Percentiles rank a stretch among this genome's conserved stretches.
Evolutionary conservation across 2,329 filamentous ascomycete species (phyloP).

Genomic region (Fusarium chaquense): DNA sequence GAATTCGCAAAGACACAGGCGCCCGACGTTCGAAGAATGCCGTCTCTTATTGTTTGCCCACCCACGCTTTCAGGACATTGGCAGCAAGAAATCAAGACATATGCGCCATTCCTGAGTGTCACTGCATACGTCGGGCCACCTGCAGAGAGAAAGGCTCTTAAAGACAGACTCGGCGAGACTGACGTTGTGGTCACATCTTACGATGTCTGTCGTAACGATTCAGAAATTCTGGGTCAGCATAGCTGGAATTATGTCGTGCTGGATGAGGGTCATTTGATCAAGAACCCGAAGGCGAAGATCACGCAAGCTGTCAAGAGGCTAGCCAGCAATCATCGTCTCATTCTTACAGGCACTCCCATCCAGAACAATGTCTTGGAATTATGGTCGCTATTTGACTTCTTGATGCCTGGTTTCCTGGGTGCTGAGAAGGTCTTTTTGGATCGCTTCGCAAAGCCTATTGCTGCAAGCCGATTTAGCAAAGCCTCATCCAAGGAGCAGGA

Average conservation of each 20-base stretch:
- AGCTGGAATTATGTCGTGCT: conserved; percentile 98
- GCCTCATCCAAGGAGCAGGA: conserved; percentile 99
- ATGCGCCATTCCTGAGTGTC: conserved; percentile 91
- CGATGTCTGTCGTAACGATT: conserved; percentile 96
- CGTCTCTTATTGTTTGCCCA: conserved; percentile 94
- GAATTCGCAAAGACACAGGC: conserved; percentile 87
- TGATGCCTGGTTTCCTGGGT: conserved; percentile 98
- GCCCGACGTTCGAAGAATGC: conserved; percentile 81
- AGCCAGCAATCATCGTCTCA: conserved; percentile 91
- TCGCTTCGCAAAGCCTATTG: conserved; percentile 93
- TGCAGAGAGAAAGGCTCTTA: conserved; percentile 78
- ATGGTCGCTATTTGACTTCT: conserved; percentile 98
- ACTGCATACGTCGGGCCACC: conserved; percentile 93
- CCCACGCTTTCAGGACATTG: conserved; percentile 97
- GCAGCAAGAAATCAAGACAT: conserved; percentile 97
- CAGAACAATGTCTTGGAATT: conserved; percentile 98
- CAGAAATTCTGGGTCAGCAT: conserved; percentile 83
- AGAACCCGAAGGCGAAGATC: conserved; percentile 97
- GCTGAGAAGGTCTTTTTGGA: conserved; percentile 96
- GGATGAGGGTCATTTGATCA: conserved; percentile 97
- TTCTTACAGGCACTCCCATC: conserved; percentile 95
- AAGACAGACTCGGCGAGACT: conserved; percentile 76
- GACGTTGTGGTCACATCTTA: conserved; percentile 98
- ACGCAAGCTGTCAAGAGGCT: conserved; percentile 92
- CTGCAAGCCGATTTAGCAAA: conserved; percentile 93